Evolutionary conservation across 495 filamentous ascomycete genomes (phyloP).

Genomic region (Saxophila tyrrhenica): DNA sequence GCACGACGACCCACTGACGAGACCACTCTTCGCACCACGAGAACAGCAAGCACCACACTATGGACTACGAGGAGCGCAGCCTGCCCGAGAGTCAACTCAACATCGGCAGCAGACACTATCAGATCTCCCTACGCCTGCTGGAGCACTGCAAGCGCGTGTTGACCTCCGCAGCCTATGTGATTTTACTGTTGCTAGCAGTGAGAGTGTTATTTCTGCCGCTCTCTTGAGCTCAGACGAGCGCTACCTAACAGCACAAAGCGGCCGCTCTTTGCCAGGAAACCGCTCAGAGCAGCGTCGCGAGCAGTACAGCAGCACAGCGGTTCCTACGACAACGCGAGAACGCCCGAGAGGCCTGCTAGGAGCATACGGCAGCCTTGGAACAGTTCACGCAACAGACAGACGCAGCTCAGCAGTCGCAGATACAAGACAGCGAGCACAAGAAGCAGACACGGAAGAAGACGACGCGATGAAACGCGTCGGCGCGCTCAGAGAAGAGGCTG

Average conservation of each 20-base stretch:
- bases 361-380: slow-evolving; percentile 85
- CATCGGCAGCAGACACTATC: neutral
- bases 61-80: slow-evolving; percentile 13
- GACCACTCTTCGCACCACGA: slow-evolving; percentile 39
- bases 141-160: slow-evolving; percentile 68
- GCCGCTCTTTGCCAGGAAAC: slow-evolving; percentile 9
- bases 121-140: slow-evolving; percentile 66
- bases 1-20: neutral
- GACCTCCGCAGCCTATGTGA: slow-evolving; percentile 77
- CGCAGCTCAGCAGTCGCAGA: neutral
- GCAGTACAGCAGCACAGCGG: slow-evolving; percentile 66
- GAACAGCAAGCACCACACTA: slow-evolving; percentile 25
- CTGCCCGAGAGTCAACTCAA: neutral
- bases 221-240: slow-evolving; percentile 79
- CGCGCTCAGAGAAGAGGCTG: slow-evolving; percentile 30
- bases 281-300: slow-evolving; percentile 32
- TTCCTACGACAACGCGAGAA: slow-evolving; percentile 32
- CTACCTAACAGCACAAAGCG: slow-evolving; percentile 56
- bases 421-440: neutral
- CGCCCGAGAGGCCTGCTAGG: slow-evolving; percentile 44
- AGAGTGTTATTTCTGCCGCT: slow-evolving; percentile 85
- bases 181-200: slow-evolving; percentile 83
- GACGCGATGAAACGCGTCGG: slow-evolving; percentile 17
- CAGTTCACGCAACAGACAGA: slow-evolving; percentile 49
- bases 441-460: neutral